Conservation (phyloP, 176 grass and related monocot species). For the Avena insularis region DNA sequence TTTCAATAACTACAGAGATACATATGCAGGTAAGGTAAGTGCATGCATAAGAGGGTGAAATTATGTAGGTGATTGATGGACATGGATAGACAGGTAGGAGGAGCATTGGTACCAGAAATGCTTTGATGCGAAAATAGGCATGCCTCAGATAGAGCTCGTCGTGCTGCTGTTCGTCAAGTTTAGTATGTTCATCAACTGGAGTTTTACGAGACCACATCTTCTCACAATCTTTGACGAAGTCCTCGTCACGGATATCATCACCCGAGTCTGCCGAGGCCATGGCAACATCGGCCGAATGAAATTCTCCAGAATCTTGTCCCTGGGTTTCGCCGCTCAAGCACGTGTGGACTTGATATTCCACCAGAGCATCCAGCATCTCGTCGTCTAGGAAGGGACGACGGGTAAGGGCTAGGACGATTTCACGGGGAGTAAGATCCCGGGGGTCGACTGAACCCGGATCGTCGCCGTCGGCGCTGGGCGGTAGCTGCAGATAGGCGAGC, state of each 20-base stretch:
- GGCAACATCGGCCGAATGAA: too few relatives aligned
- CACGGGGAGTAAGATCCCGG: neutral
- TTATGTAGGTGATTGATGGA: neutral
- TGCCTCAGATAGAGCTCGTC: too few relatives aligned
- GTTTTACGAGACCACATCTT: too few relatives aligned
- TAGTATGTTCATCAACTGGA: too few relatives aligned
- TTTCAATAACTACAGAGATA: neutral
- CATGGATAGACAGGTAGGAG: neutral
- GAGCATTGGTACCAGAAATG: too few relatives aligned
- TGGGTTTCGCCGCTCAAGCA: too few relatives aligned
- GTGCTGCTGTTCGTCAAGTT: too few relatives aligned
- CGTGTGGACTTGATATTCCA: neutral
- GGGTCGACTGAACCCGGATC: neutral
- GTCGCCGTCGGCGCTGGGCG: neutral
- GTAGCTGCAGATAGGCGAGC: neutral
- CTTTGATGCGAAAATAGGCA: neutral
- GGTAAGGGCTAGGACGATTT: neutral
- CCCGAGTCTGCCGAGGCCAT: too few relatives aligned
- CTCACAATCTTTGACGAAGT: too few relatives aligned
- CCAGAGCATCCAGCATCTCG: neutral
- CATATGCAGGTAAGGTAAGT: neutral
- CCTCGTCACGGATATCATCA: too few relatives aligned
- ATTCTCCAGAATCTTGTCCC: too few relatives aligned
- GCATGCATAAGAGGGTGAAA: too few relatives aligned
- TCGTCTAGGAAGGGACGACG: neutral